Evolutionary conservation across 2,329 filamentous ascomycete genomes (phyloP).

Genomic region (Triangularia verruculosa): DNA sequence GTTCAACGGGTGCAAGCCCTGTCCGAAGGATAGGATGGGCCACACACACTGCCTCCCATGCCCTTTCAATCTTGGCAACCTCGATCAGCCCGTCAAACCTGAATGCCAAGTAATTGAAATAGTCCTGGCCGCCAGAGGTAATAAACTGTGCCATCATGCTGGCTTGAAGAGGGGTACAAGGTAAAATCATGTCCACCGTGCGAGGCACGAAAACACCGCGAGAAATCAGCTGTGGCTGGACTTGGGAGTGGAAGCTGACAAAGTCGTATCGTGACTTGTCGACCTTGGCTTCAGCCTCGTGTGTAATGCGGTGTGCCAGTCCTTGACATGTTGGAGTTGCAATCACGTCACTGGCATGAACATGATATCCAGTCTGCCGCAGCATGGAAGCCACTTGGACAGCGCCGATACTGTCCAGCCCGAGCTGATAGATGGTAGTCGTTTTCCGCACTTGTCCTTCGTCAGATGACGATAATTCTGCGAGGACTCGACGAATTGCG

Average conservation of each 20-base stretch:
- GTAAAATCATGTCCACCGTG: constrained; percentile 59
- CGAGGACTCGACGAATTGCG: constrained; percentile 54
- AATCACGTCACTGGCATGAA: constrained; percentile 73
- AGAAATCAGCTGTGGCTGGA: constrained; percentile 31
- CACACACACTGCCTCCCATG: constrained; percentile 56
- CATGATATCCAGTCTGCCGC: constrained; percentile 52
- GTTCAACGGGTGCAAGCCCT: constrained; percentile 64
- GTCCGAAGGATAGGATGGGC: constrained; percentile 72
- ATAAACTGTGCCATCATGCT: constrained; percentile 77
- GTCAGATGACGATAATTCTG: constrained; percentile 54
- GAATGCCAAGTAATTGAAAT: constrained; percentile 71
- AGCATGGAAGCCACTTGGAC: constrained; percentile 71
- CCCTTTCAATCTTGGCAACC: constrained; percentile 43
- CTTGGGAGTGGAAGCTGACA: constrained; percentile 35
- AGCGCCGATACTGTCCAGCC: constrained; percentile 86
- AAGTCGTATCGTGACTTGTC: constrained; percentile 37
- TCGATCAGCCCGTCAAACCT: constrained; percentile 42
- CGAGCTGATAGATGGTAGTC: constrained; percentile 82
- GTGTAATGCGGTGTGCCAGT: constrained; percentile 32
- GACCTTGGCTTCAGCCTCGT: not conserved
- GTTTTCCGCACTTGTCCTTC: constrained; percentile 50
- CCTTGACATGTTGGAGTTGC: constrained; percentile 51
- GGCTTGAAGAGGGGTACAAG: constrained; percentile 76
- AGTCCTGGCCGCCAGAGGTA: constrained; percentile 63
- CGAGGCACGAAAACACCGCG: constrained; percentile 16